Conservation (phyloP, 106 monocot species). For the Dendrobium huoshanense region DNA sequence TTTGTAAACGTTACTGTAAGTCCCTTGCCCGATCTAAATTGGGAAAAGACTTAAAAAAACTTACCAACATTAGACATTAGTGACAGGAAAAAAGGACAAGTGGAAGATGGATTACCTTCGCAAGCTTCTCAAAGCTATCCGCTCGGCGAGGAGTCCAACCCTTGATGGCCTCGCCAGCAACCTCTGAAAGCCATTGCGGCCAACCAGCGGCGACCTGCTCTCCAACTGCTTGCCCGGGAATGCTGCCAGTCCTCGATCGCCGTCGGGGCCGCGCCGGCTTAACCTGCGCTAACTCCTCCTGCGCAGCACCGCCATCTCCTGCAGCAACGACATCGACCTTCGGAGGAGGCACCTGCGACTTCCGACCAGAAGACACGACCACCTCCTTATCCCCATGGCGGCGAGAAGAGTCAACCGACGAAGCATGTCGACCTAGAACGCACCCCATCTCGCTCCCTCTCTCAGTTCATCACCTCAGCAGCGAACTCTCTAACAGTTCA, state of each 20-base stretch:
- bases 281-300: background rate
- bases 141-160: conserved; percentile 73
- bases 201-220: conserved; percentile 75
- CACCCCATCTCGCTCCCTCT: background rate
- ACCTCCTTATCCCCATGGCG: background rate
- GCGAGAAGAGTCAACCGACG: background rate
- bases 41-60: background rate
- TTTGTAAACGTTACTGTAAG: conserved; percentile 73
- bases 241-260: background rate
- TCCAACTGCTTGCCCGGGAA: conserved; percentile 13
- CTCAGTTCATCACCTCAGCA: conserved; percentile 1
- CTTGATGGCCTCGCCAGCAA: conserved; percentile 72
- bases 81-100: background rate
- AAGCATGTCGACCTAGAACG: background rate
- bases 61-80: conserved; percentile 7
- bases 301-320: background rate
- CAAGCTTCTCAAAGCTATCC: conserved; percentile 64
- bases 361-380: background rate
- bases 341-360: conserved; percentile 1
- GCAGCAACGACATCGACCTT: background rate
- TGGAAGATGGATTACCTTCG: conserved; percentile 28
- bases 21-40: conserved; percentile 58
- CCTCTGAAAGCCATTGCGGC: conserved; percentile 67
- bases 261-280: background rate
- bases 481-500: background rate